These are phyloP conservation scores for Ceratocystis variospora DNA, from an alignment of 2,329 filamentous ascomycete species.

Conservation along the genomic window DNA sequence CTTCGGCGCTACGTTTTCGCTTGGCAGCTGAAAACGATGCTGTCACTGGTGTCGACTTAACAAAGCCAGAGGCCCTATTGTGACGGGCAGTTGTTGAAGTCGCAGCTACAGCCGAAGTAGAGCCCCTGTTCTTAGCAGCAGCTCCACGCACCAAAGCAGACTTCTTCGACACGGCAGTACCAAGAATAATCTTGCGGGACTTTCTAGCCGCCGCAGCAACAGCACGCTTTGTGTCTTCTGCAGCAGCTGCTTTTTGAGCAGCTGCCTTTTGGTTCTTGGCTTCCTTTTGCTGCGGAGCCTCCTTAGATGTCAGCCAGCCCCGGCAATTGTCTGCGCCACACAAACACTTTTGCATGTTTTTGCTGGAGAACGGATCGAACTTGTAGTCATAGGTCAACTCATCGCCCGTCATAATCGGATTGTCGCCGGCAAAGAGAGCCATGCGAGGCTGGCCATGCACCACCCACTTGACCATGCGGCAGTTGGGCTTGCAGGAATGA, in stretches of 20 bases:
- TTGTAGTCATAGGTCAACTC: constrained; percentile 91
- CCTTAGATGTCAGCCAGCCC: constrained; percentile 48
- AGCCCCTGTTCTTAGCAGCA: constrained; percentile 14
- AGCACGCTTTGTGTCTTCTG: constrained; percentile 39
- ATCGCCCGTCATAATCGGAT: constrained; percentile 83
- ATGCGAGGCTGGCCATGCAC: constrained; percentile 88
- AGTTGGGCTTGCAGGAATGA: constrained; percentile 92
- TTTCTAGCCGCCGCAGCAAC: constrained; percentile 19
- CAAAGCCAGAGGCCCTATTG: neutral
- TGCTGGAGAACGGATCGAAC: constrained; percentile 54
- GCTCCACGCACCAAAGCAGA: neutral
- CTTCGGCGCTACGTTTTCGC: neutral
- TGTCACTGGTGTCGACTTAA: constrained; percentile 17
- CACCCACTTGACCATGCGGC: constrained; percentile 95
- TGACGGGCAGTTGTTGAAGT: neutral
- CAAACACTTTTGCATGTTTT: constrained; percentile 53
- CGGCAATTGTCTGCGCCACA: constrained; percentile 51
- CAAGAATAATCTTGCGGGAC: constrained; percentile 1
- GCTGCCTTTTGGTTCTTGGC: constrained; percentile 25
- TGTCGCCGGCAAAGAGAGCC: constrained; percentile 86
- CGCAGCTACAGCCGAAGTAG: neutral
- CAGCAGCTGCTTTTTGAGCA: constrained; percentile 26
- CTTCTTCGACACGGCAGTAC: constrained; percentile 11
- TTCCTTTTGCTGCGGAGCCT: constrained; percentile 37
- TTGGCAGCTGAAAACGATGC: constrained; percentile 19